Base-by-base conservation (phyloP, 2,329 filamentous ascomycete species). In the Herpotrichia juniperi region DNA sequence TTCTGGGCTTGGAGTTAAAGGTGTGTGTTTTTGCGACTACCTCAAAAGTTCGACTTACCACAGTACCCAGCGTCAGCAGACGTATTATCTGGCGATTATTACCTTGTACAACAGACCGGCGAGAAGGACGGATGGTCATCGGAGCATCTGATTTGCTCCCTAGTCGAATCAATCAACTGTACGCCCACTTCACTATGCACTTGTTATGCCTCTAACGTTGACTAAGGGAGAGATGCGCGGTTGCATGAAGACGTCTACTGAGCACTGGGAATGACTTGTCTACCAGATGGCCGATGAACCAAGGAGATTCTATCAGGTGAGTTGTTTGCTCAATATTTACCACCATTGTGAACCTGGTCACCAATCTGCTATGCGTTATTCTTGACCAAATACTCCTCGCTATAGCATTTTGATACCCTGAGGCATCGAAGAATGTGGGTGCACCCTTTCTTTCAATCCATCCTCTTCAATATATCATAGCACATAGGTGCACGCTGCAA, bases 1-100 rank as follows among this genome's bases (percentile, higher is more conserved):
- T 48, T 44, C 54, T 54, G 42, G 52, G 49, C 58, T 55, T 48
- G 68, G 68, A 63, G 67, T 72, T 68, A 57, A 67, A 67, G 69
- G 69, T 72, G 68, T 72, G 69, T 72, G 52, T 56, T 46, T 39
- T 45, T 68, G 60, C 66, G 63, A 48, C 59, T 65, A 62, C 61
- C 62, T 58, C 58, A 64, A 60, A 59, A 53, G 59, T 59, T 57
- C 61, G 58, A 57, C 69, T 72, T 70, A 71, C 68, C 54, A 31
- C 40, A 43, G n/a, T 14, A 14, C 16, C 37, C 21, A 24, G 21
- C 21, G 37, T 40, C 37, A 14, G 19, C 37, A 25, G 37, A 40
- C 21, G 37, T 40, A 17, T 40, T 40, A 6, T 40, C 19, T 40
- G 37, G 16, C 8, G 22, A 37, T 19, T 8, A 35, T 19, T 37